Conservation (phyloP, 2,329 filamentous ascomycete genomes). For the Beauveria medogensis region DNA sequence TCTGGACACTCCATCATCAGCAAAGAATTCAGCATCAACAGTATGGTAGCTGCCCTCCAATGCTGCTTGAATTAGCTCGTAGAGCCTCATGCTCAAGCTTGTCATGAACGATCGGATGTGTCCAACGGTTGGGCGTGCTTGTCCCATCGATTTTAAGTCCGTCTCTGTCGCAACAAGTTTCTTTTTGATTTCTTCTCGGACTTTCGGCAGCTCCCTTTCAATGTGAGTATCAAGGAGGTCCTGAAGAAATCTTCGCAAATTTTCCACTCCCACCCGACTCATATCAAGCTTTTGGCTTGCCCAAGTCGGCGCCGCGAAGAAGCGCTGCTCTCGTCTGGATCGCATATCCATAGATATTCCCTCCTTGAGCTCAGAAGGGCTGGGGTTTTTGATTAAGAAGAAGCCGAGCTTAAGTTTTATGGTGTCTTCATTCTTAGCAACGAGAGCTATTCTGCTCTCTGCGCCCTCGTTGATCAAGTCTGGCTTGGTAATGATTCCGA, state of each 20-base stretch:
- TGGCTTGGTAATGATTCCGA: slow-evolving; percentile 37
- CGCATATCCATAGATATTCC: slow-evolving; percentile 25
- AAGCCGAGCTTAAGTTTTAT: slow-evolving; percentile 34
- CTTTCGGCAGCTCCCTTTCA: slow-evolving; percentile 21
- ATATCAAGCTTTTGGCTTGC: slow-evolving; percentile 18
- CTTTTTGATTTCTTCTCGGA: slow-evolving; percentile 17
- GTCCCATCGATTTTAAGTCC: slow-evolving; percentile 13
- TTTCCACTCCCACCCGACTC: slow-evolving; percentile 15
- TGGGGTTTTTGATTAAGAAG: slow-evolving; percentile 27
- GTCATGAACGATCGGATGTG: slow-evolving; percentile 17
- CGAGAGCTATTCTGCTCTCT: slow-evolving; percentile 20
- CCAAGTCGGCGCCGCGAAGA: slow-evolving; percentile 30
- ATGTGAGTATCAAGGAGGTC: slow-evolving; percentile 21
- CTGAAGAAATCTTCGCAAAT: slow-evolving; percentile 17
- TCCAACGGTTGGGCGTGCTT: slow-evolving; percentile 12
- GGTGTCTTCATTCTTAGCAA: slow-evolving; percentile 24
- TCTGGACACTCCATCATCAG: slow-evolving; percentile 14
- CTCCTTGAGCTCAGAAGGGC: slow-evolving; percentile 23
- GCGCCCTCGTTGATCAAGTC: slow-evolving; percentile 24
- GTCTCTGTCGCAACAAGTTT: slow-evolving; percentile 7
- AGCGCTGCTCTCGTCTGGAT: slow-evolving; percentile 32
- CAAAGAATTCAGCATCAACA: slow-evolving; percentile 15
- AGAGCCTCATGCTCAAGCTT: slow-evolving; percentile 18
- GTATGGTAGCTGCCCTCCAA: slow-evolving; percentile 18
- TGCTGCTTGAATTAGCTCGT: slow-evolving; percentile 18